These are phyloP conservation scores for Skeletonema potamos DNA, from an alignment of 108 stramenopile species.

Conservation along the genomic window DNA sequence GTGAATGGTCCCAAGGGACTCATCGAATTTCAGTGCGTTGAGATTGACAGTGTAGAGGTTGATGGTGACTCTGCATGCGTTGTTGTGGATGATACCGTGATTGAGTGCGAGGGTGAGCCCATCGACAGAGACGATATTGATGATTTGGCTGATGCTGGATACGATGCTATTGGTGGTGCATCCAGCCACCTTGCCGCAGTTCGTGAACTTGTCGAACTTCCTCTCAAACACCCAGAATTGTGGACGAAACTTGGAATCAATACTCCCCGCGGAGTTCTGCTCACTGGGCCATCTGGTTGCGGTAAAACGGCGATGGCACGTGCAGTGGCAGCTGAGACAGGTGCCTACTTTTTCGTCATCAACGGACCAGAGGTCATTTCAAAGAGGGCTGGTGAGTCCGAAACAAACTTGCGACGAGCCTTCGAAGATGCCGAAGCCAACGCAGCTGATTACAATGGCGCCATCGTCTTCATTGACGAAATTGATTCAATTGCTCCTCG, in stretches of 20 bases:
- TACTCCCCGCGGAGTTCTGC: slow-evolving; percentile 94
- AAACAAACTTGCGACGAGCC: slow-evolving; percentile 85
- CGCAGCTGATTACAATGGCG: slow-evolving; percentile 84
- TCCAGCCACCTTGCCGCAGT: slow-evolving; percentile 94
- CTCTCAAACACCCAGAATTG: slow-evolving; percentile 95
- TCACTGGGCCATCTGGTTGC: slow-evolving; percentile 96
- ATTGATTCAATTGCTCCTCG: slow-evolving; percentile 98
- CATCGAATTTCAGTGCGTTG: slow-evolving; percentile 81
- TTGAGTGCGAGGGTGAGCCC: slow-evolving; percentile 83
- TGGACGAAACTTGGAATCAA: slow-evolving; percentile 94
- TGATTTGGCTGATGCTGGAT: slow-evolving; percentile 94
- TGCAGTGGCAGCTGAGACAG: slow-evolving; percentile 96
- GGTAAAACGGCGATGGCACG: slow-evolving; percentile 97
- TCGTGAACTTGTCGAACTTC: slow-evolving; percentile 96
- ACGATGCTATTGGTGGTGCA: slow-evolving; percentile 97
- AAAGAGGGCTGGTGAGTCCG: slow-evolving; percentile 93
- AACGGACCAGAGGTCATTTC: slow-evolving; percentile 99
- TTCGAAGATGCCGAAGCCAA: slow-evolving; percentile 93
- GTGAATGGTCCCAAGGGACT: slow-evolving; percentile 74
- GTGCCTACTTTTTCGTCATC: slow-evolving; percentile 95
- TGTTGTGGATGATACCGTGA: slow-evolving; percentile 84
- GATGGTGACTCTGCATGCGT: slow-evolving; percentile 83
- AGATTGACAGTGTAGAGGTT: slow-evolving; percentile 84
- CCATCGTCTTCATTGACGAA: slow-evolving; percentile 99
- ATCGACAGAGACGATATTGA: slow-evolving; percentile 75